Conservation (phyloP, 2,329 filamentous ascomycete species). For the Aphanoascus verrucosus region DNA sequence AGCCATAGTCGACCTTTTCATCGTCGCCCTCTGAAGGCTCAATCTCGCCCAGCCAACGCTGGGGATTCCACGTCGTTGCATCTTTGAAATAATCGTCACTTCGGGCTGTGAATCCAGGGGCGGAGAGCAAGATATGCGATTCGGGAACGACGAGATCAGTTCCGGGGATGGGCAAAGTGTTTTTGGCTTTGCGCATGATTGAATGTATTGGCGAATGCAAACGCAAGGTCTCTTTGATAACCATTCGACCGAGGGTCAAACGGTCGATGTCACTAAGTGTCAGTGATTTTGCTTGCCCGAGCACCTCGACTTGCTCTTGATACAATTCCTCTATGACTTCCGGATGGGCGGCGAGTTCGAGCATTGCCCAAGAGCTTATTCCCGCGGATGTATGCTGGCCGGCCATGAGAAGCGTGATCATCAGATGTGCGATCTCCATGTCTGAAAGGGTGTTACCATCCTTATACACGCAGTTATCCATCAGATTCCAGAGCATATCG, state of each 20-base stretch:
- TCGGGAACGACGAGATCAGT: conserved; percentile 62
- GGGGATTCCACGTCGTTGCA: conserved; percentile 50
- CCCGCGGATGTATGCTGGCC: conserved; percentile 73
- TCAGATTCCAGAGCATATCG: conserved; percentile 72
- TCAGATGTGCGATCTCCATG: conserved; percentile 69
- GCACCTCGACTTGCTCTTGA: conserved; percentile 46
- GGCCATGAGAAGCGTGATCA: conserved; percentile 78
- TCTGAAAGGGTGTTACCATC: conserved; percentile 58
- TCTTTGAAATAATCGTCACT: conserved; percentile 53
- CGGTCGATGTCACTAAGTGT: conserved; percentile 50
- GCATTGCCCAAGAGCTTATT: conserved; percentile 65
- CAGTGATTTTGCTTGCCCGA: conserved; percentile 43
- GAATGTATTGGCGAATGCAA: conserved; percentile 63
- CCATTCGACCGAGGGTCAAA: conserved; percentile 51
- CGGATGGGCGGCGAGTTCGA: conserved; percentile 60
- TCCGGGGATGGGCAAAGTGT: conserved; percentile 46
- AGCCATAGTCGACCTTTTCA: conserved; percentile 52
- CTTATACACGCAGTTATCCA: conserved; percentile 61
- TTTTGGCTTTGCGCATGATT: conserved; percentile 62
- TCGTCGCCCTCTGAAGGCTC: conserved; percentile 36
- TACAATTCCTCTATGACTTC: conserved; percentile 61
- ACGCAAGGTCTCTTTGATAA: conserved; percentile 62
- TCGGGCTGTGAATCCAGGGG: conserved; percentile 57
- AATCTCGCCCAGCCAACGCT: conserved; percentile 41
- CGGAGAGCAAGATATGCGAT: conserved; percentile 66